phyloP scores from a whole-genome alignment of 2,329 filamentous ascomycete genomes.

The Xylaria hypoxylon region DNA sequence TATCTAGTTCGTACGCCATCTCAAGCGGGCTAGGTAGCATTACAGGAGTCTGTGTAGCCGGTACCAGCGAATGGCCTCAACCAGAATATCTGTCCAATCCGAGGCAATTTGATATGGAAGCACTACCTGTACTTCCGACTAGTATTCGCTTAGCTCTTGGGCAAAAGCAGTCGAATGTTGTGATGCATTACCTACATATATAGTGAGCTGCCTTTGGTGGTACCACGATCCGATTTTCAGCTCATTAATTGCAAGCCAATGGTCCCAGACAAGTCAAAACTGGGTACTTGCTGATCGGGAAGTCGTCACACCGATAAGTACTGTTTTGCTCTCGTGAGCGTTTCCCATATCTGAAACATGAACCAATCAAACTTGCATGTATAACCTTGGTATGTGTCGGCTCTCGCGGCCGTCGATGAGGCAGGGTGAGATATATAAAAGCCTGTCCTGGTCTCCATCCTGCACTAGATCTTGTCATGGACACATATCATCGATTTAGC shows the following conservation, averaged over 20 bases:
- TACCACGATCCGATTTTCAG: conserved; percentile 14
- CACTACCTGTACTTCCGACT: conserved; percentile 21
- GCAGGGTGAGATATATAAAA: conserved; percentile 29
- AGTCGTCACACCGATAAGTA: conserved; percentile 25
- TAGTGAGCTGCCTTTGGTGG: neutral
- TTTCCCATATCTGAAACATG: conserved; percentile 30
- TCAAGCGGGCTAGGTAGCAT: conserved; percentile 1
- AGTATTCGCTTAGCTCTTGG: neutral
- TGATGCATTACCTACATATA: neutral
- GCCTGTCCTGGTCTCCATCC: conserved; percentile 10
- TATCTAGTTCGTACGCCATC: neutral
- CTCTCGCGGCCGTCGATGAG: conserved; percentile 23
- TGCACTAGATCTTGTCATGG: neutral
- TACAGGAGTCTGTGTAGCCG: neutral
- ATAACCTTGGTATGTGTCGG: conserved; percentile 22
- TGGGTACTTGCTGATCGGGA: conserved; percentile 15
- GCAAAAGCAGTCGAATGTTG: neutral
- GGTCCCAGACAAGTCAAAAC: conserved; percentile 5
- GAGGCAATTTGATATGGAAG: conserved; percentile 25
- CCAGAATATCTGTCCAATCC: neutral
- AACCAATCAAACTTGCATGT: conserved; percentile 35
- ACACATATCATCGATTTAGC: conserved; percentile 5
- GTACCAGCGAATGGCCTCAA: conserved; percentile 1
- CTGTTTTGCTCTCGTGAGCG: conserved; percentile 27
- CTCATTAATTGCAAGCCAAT: conserved; percentile 14